Base-by-base conservation (phyloP, 192 early-diverging fungal genomes). In the Linnemannia hyalina region DNA sequence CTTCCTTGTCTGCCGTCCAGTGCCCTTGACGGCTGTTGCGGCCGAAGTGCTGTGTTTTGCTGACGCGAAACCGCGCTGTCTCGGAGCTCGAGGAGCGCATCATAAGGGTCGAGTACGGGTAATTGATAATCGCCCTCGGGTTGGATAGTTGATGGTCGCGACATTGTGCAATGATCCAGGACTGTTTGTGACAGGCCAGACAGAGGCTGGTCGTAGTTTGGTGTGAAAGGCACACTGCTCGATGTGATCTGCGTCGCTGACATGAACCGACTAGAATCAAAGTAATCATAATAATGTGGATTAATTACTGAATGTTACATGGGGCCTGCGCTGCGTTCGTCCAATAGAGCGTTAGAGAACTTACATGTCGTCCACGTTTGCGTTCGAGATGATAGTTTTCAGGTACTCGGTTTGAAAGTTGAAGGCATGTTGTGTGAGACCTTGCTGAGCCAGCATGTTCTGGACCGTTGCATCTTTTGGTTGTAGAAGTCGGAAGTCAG, bases 301-400 rank as follows among this genome's bases (percentile, higher is more conserved):
- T 73, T 65, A 70, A 41, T 70, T 38, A 42, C 23, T 13, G 38
- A 15, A n/a, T n/a, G 3, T 65, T 65, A 32, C 10, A 15, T 6
- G 38, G 0, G 11, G 29, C 10, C 11, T n/a, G 9, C 20, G 1
- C 4, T 7, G 41, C 4, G 35, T 42, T 15, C 20, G 54, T 71
- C 41, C 38, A 52, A 20, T 3, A 22, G 41, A 18, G 6, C 11
- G 8, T 26, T 36, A 10, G n/a, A 38, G n/a, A 23, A 60, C 83
- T 49, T 81, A 85, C 82, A 85, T 70, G 52, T 60, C 42, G 22
- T 75, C 65, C 10, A 77, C 70, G 18, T 76, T 77, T 46, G 83
- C 74, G 13, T 49, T 76, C 0, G 72, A n/a, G 11, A 81, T 68
- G 20, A 81, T 75, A 1, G 75, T 41, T n/a, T 77, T 81, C 49